Evolutionary conservation across 2,329 filamentous ascomycete genomes (phyloP).

Genomic region (Sclerotinia spermophila): DNA sequence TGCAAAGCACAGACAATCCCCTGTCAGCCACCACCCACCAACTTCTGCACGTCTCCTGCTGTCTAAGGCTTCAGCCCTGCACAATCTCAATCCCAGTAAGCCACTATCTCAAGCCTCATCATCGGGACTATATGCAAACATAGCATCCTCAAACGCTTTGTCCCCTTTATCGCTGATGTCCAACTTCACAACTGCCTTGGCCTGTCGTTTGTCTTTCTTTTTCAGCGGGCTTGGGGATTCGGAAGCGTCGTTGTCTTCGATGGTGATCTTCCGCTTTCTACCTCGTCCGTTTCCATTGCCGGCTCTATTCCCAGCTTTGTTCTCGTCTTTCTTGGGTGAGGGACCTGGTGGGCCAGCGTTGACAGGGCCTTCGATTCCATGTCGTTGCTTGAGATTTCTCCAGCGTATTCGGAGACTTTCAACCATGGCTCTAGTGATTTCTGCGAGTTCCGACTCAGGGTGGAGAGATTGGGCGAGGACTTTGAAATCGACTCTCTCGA

Average conservation of each 20-base stretch:
- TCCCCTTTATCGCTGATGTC: neutral
- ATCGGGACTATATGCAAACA: neutral
- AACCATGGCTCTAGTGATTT: neutral
- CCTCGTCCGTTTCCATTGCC: neutral
- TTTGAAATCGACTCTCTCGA: neutral
- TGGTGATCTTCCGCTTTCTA: constrained; percentile 1
- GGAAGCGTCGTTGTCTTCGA: neutral
- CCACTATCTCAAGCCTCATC: neutral
- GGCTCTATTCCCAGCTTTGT: neutral
- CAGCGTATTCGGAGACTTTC: neutral
- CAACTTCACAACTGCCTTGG: neutral
- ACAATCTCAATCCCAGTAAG: neutral
- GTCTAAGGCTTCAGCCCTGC: constrained; percentile 1
- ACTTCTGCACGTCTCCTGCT: neutral
- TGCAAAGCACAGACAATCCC: constrained; percentile 1
- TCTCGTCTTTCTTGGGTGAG: neutral
- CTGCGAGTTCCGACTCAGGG: neutral
- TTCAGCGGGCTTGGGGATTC: neutral
- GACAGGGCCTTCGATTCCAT: neutral
- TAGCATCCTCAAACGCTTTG: constrained; percentile 3
- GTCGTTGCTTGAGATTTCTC: neutral
- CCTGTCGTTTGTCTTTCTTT: neutral
- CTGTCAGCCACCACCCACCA: neutral
- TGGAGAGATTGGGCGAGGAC: neutral
- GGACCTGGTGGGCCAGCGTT: neutral